These are phyloP conservation scores for Lactuca sativa DNA, from an alignment of 129 eudicot species.

Conservation along the genomic window DNA sequence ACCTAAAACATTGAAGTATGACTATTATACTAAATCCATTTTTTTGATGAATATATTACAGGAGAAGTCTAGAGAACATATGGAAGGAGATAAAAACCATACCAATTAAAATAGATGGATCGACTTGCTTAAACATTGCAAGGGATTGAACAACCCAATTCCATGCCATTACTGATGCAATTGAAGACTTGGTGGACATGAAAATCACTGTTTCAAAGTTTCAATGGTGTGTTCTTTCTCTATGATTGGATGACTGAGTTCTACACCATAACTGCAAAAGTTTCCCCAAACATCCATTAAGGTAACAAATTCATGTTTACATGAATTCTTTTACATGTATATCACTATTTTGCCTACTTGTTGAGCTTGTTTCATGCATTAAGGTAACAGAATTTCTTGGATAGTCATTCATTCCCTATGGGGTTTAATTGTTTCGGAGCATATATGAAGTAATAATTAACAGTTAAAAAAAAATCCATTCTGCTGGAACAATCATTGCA, in stretches of 20 bases:
- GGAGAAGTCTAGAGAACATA: background rate
- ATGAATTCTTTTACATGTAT: background rate
- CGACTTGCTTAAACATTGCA: constrained; percentile 25
- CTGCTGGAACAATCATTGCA: background rate
- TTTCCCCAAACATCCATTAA: constrained; percentile 1
- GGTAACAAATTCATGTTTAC: background rate
- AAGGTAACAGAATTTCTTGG: background rate
- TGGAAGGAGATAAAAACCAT: background rate
- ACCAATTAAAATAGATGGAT: constrained; percentile 32
- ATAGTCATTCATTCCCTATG: background rate
- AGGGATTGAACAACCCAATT: constrained; percentile 38
- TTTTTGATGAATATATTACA: background rate
- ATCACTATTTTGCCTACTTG: constrained; percentile 2
- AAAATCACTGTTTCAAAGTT: constrained; percentile 18
- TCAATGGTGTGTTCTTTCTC: constrained; percentile 12
- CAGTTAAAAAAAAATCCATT: background rate
- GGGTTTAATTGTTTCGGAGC: background rate
- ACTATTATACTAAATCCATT: background rate
- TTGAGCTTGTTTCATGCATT: background rate
- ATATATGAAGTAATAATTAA: background rate
- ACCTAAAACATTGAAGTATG: constrained; percentile 27
- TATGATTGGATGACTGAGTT: background rate
- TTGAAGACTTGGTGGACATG: constrained; percentile 24
- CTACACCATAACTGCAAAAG: constrained; percentile 1
- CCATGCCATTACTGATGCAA: constrained; percentile 29